Conservation (phyloP, 1,284 basidiomycete genomes). For the Cutaneotrichosporon dermatis region DNA sequence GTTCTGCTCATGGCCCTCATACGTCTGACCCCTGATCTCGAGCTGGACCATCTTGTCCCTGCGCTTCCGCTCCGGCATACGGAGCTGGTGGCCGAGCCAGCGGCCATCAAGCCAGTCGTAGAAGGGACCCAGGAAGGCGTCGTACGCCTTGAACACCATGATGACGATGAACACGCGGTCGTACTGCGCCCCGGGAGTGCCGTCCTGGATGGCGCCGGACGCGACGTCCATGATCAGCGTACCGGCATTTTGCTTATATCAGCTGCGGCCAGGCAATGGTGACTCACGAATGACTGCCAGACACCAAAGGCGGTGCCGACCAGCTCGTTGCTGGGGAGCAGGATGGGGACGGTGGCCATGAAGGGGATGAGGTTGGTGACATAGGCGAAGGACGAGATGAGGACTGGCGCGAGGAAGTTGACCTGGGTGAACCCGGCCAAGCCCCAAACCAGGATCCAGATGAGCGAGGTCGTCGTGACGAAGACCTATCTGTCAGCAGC, state of each 20-base stretch:
- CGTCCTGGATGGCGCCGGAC: slow-evolving; percentile 49
- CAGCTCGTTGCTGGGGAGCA: slow-evolving; percentile 44
- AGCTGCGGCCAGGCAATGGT: not conserved
- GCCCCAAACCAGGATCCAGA: slow-evolving; percentile 48
- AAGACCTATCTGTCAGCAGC: slow-evolving; percentile 2
- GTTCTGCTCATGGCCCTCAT: slow-evolving; percentile 9
- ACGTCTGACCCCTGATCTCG: slow-evolving; percentile 11
- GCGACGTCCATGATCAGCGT: slow-evolving; percentile 45
- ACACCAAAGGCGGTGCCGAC: slow-evolving; percentile 51
- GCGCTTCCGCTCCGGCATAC: slow-evolving; percentile 29
- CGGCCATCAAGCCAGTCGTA: slow-evolving; percentile 27
- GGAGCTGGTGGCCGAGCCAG: slow-evolving; percentile 30
- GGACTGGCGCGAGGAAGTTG: slow-evolving; percentile 46
- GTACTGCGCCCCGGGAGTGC: slow-evolving; percentile 40
- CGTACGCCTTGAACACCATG: slow-evolving; percentile 43
- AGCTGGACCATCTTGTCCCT: slow-evolving; percentile 22
- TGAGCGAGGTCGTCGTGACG: slow-evolving; percentile 12
- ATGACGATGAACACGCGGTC: slow-evolving; percentile 41
- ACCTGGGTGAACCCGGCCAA: slow-evolving; percentile 49
- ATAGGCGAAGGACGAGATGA: slow-evolving; percentile 47
- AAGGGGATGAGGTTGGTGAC: slow-evolving; percentile 47
- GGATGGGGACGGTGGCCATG: slow-evolving; percentile 48
- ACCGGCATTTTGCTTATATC: slow-evolving; percentile 6
- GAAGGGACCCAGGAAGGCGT: slow-evolving; percentile 35
- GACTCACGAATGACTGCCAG: slow-evolving; percentile 45